phyloP scores from a whole-genome alignment of 2,329 filamentous ascomycete species.

The Hypoxylon sp. region DNA sequence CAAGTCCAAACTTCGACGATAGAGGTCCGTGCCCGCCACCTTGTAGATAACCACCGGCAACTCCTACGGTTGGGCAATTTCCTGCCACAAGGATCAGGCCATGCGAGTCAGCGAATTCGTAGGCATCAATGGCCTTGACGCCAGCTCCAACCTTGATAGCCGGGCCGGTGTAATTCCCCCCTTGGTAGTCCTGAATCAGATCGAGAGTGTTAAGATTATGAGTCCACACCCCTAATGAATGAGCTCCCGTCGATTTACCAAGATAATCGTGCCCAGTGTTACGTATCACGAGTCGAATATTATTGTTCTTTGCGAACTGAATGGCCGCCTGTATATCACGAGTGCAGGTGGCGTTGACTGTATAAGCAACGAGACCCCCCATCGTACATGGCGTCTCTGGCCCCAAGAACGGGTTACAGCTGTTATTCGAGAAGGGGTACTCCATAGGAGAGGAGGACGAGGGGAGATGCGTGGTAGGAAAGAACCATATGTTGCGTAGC shows the following conservation, averaged over 20 bases:
- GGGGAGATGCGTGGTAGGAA: slow-evolving; percentile 1
- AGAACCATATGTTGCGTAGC: slow-evolving; percentile 1
- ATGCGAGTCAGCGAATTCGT: neutral
- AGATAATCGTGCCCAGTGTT: neutral
- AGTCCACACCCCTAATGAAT: neutral
- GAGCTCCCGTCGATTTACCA: neutral
- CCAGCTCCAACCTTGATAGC: neutral
- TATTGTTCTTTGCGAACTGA: neutral
- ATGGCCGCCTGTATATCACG: neutral
- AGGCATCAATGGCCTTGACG: neutral
- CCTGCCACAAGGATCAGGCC: neutral
- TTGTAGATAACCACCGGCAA: neutral
- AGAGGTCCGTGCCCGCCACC: neutral
- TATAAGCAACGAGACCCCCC: neutral
- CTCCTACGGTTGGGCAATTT: neutral
- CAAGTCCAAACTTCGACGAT: neutral
- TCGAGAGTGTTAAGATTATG: neutral
- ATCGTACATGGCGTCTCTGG: slow-evolving; percentile 5
- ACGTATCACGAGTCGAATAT: neutral
- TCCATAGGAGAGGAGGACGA: slow-evolving; percentile 9
- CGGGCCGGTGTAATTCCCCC: neutral
- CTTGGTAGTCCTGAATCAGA: neutral
- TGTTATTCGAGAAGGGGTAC: slow-evolving; percentile 11
- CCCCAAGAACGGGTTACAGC: slow-evolving; percentile 9
- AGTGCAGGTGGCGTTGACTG: neutral